phyloP scores from a whole-genome alignment of 139 green algal species.

The Chloropicon primus region DNA sequence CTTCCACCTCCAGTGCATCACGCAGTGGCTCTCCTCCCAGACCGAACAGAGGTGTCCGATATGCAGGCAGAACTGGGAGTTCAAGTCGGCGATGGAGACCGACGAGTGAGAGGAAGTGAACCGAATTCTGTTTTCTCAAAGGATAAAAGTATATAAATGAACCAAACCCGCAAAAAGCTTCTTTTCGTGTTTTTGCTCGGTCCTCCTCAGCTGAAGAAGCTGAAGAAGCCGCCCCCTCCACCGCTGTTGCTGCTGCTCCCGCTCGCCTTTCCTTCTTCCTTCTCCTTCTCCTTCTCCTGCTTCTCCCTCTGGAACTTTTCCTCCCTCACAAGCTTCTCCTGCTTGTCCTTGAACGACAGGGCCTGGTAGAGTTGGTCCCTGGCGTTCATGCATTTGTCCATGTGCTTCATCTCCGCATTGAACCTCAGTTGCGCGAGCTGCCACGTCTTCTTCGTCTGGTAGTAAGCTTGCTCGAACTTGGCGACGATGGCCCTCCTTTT shows the following conservation, averaged over 20 bases:
- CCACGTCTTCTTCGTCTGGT: not conserved
- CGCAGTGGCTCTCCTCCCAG: conserved; percentile 42
- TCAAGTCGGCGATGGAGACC: conserved; percentile 25
- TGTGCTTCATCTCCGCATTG: not conserved
- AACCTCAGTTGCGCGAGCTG: not conserved
- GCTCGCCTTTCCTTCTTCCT: no score
- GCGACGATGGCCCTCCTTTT: not conserved
- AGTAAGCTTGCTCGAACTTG: not conserved
- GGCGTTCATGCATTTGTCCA: not conserved
- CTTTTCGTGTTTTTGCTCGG: no score
- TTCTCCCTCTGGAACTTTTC: no score
- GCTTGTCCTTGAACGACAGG: not conserved
- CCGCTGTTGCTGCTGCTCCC: no score
- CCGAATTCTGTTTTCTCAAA: no score
- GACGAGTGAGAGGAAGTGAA: no score
- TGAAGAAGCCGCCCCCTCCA: no score
- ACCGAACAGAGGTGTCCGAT: conserved; percentile 48
- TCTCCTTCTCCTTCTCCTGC: no score
- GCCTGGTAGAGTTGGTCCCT: not conserved
- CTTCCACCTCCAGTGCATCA: conserved; percentile 55
- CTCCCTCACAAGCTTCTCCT: no score
- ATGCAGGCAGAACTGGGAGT: conserved; percentile 44
- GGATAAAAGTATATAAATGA: no score
- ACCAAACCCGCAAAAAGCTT: no score
- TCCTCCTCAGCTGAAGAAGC: no score